Conservation (phyloP, 2,329 filamentous ascomycete species). For the Penicillium frequentans region DNA sequence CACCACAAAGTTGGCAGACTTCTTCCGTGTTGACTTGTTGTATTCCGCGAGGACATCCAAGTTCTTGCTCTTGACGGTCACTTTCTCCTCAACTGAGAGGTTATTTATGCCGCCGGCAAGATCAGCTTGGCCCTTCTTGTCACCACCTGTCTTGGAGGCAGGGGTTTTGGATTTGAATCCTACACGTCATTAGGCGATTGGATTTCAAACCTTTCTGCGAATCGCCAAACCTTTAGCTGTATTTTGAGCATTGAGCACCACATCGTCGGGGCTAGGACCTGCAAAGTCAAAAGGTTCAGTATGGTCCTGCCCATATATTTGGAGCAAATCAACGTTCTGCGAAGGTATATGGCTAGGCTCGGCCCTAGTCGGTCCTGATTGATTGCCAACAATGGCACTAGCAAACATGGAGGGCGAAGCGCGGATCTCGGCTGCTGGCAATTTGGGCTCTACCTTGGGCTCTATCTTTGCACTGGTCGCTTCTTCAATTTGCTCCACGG, state of each 20-base stretch:
- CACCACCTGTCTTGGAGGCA: conserved; percentile 38
- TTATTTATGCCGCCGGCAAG: conserved; percentile 51
- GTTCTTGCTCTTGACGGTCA: conserved; percentile 68
- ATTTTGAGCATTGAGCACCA: conserved; percentile 79
- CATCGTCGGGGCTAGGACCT: conserved; percentile 87
- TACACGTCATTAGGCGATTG: conserved; percentile 42
- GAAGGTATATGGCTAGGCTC: conserved; percentile 36
- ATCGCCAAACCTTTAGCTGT: conserved; percentile 70
- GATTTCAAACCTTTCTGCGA: conserved; percentile 37
- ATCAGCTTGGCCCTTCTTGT: conserved; percentile 44
- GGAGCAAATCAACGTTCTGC: conserved; percentile 35
- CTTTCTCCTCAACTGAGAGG: conserved; percentile 51
- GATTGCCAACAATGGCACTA: conserved; percentile 41
- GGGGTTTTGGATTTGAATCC: conserved; percentile 47
- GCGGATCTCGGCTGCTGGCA: conserved; percentile 32
- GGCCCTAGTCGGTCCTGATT: conserved; percentile 23
- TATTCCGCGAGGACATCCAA: conserved; percentile 82
- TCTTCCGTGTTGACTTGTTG: conserved; percentile 72
- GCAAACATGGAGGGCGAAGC: conserved; percentile 55
- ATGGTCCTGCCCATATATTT: conserved; percentile 40
- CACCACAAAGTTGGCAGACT: conserved; percentile 85
- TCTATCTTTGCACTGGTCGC: conserved; percentile 7
- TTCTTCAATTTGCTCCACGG: conserved; percentile 4
- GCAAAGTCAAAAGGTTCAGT: conserved; percentile 63
- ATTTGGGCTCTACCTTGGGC: conserved; percentile 16